A percentile compares a stretch with the other conserved stretches of the same genome.
These are phyloP conservation scores for Clausena lansium DNA, from an alignment of 345 rosid species.

Conservation along the genomic window DNA sequence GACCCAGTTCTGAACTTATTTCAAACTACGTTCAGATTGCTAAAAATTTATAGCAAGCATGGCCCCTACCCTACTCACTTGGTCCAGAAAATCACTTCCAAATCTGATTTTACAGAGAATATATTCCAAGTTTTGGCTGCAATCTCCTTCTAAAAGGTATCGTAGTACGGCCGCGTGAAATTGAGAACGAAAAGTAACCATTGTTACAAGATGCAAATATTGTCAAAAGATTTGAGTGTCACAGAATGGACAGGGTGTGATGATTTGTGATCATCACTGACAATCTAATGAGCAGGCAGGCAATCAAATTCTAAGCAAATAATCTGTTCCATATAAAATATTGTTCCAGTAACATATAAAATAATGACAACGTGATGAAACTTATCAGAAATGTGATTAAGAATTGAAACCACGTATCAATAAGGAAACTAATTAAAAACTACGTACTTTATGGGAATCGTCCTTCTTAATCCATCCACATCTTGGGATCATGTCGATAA, in stretches of 20 bases:
- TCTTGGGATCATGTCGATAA: background rate
- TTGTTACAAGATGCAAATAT: background rate
- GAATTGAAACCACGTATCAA: constrained; percentile 14
- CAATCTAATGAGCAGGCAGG: background rate
- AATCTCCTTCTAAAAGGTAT: background rate
- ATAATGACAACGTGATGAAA: constrained; percentile 13
- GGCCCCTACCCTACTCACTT: background rate
- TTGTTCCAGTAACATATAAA: background rate
- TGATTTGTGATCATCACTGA: background rate
- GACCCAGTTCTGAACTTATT: background rate
- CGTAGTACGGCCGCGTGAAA: constrained; percentile 2
- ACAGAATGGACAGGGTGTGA: background rate
- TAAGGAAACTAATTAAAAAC: background rate
- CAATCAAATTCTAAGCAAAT: background rate
- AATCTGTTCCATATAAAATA: no score
- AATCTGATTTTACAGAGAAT: background rate
- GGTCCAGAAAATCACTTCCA: background rate
- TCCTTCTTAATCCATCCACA: background rate
- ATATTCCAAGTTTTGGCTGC: background rate
- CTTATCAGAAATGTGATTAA: constrained; percentile 2
- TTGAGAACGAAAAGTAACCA: background rate
- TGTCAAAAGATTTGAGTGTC: background rate
- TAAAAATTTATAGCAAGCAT: background rate
- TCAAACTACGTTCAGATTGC: background rate
- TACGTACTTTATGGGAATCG: background rate